phyloP scores from a whole-genome alignment of 495 filamentous ascomycete species.

The Apiosordaria backusii region DNA sequence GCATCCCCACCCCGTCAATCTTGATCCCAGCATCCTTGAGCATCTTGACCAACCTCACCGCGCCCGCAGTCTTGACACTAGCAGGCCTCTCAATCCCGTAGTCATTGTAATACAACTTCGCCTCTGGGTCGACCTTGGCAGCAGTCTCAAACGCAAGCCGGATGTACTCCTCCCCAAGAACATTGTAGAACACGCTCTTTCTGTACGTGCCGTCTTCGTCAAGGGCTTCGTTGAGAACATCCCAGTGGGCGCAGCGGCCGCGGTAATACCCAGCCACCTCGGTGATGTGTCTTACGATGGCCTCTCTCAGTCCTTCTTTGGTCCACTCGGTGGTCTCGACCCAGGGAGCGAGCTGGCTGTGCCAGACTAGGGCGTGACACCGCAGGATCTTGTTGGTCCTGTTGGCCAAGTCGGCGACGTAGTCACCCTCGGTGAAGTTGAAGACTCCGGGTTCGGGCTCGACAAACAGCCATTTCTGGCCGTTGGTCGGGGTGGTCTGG shows the following conservation, averaged over 20 bases:
- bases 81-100: conserved; percentile 59
- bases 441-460: conserved; percentile 45
- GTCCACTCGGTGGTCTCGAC: conserved; percentile 53
- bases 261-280: conserved; percentile 51
- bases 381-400: conserved; percentile 45
- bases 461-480: conserved; percentile 50
- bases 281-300: conserved; percentile 49
- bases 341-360: conserved; percentile 54
- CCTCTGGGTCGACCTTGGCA: conserved; percentile 49
- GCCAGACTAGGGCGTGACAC: conserved; percentile 60
- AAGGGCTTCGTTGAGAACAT: conserved; percentile 67
- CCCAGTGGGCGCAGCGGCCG: conserved; percentile 51
- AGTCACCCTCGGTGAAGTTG: conserved; percentile 49
- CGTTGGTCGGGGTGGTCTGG: conserved; percentile 51
- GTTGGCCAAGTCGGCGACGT: conserved; percentile 44
- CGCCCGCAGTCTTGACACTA: conserved; percentile 26
- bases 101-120: conserved; percentile 65
- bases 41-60: conserved; percentile 52
- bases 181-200: conserved; percentile 49
- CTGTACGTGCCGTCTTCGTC: conserved; percentile 60
- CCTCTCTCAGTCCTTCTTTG: conserved; percentile 43
- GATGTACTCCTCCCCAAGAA: conserved; percentile 55
- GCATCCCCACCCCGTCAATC: conserved; percentile 62
- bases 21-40: conserved; percentile 49
- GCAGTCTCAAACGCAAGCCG: conserved; percentile 52